phyloP scores from a whole-genome alignment of 306 rosid species.

The Cyamopsis tetragonoloba region DNA sequence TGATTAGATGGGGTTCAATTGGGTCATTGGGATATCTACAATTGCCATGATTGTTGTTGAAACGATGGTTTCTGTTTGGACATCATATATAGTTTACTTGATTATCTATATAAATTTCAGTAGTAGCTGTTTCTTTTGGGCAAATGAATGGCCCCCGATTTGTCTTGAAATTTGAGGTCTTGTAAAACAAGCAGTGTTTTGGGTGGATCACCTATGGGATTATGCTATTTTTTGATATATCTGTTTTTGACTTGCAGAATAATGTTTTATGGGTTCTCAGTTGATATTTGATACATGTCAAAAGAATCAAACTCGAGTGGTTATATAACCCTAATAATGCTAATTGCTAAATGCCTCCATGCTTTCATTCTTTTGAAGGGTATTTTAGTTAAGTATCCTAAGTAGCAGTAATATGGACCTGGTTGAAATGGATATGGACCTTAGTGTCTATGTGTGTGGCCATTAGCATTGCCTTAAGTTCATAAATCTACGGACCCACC shows the following conservation, averaged over 20 bases:
- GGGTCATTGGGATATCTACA: neutral
- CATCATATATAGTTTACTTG: neutral
- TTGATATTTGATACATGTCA: neutral
- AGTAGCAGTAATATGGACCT: neutral
- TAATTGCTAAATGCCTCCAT: neutral
- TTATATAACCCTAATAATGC: neutral
- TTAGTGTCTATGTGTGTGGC: neutral
- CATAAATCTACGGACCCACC: neutral
- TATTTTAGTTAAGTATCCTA: neutral
- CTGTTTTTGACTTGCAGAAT: no score
- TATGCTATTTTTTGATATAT: neutral
- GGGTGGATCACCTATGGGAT: neutral
- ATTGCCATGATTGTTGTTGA: neutral
- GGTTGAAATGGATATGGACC: neutral
- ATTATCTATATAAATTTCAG: neutral
- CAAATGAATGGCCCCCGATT: neutral
- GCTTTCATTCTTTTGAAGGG: neutral
- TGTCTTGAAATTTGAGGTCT: neutral
- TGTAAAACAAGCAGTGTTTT: neutral
- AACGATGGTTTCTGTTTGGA: neutral
- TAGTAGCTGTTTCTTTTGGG: neutral
- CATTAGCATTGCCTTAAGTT: neutral
- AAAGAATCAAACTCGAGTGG: neutral
- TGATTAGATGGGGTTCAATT: conserved; percentile 1
- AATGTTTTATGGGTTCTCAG: neutral